These are phyloP conservation scores for Aspergillus fijiensis DNA, from an alignment of 2,329 filamentous ascomycete species.

Conservation along the genomic window DNA sequence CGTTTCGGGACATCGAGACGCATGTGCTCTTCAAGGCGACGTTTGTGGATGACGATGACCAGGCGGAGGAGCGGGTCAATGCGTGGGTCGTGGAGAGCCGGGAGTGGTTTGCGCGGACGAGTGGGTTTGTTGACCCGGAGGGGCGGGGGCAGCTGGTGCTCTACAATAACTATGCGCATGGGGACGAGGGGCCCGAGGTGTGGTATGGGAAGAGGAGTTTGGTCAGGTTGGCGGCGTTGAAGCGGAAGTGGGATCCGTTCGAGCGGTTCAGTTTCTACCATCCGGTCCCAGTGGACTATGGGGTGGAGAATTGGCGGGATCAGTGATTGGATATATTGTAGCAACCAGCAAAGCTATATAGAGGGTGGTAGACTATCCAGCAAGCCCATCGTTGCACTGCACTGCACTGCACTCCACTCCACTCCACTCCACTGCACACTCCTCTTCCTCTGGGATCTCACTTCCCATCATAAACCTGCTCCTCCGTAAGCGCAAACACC, in stretches of 20 bases:
- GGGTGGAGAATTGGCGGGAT: neutral
- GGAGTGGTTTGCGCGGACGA: neutral
- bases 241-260: slow-evolving; percentile 1
- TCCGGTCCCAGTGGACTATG: neutral
- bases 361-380: too few relatives aligned
- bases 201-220: neutral
- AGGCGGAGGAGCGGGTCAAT: neutral
- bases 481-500: slow-evolving; percentile 22
- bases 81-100: neutral
- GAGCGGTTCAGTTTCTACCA: neutral
- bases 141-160: neutral
- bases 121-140: neutral
- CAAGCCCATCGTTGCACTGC: too few relatives aligned
- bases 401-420: too few relatives aligned
- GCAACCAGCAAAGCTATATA: too few relatives aligned
- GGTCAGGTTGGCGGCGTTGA: neutral
- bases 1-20: neutral
- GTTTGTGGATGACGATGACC: neutral
- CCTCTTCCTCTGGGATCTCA: slow-evolving; percentile 11
- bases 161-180: slow-evolving; percentile 3
- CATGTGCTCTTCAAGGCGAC: neutral
- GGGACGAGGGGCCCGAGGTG: neutral
- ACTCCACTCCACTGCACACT: too few relatives aligned
- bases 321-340: too few relatives aligned
- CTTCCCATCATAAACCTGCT: slow-evolving; percentile 34